Evolutionary conservation across 1,139 yeast genomes (phyloP), one percentile per base, ranked within the genome.

Genomic region (Pneumocystis canis): DNA sequence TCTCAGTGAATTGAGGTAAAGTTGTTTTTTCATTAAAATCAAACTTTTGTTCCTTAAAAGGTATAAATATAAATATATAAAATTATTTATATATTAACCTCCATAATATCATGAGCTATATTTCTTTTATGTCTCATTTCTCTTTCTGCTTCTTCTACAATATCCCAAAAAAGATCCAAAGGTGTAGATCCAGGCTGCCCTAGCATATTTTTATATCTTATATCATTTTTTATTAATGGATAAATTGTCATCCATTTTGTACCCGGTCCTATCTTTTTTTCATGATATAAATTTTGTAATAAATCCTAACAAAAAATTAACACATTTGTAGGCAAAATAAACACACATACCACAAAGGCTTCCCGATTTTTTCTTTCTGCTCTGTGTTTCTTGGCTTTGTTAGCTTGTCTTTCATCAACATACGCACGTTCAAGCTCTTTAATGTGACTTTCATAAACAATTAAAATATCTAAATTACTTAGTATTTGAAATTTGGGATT

Each of bases 141-240:
- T 64, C 84, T 81, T 40, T 79, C 78, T 69, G 83, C 82, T 63
- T 82, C 85, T 68, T 86, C 90, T 1, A 85, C 79, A 0, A 80
- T 71, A 71, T 90, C 96, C 82, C 89, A 81, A 69, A 87, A 88
- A 58, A 88, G 74, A 66, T 89, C 96, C 47, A 85, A 71, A 0
- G 96, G 87, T 0, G 84, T 79, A 0, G 97, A 89, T 0, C 97
- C 97, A 58, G 82, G 78, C 65, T 90, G 79, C 0, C 95, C 96
- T 65, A 89, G 79, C 58, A 89, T 69, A 30, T 80, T 82, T 18
- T 80, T 71, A 70, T 85, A 89, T 20, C 83, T 75, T 62, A 77
- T 78, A 65, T 85, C 85, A 35, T 80, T 79, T 67, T 82, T 83
- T 1, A 89, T 70, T 2, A 71, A 65, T 0, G 80, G 77, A 53